phyloP scores from a whole-genome alignment of 257 asterid species.

The Nicotiana undulata region DNA sequence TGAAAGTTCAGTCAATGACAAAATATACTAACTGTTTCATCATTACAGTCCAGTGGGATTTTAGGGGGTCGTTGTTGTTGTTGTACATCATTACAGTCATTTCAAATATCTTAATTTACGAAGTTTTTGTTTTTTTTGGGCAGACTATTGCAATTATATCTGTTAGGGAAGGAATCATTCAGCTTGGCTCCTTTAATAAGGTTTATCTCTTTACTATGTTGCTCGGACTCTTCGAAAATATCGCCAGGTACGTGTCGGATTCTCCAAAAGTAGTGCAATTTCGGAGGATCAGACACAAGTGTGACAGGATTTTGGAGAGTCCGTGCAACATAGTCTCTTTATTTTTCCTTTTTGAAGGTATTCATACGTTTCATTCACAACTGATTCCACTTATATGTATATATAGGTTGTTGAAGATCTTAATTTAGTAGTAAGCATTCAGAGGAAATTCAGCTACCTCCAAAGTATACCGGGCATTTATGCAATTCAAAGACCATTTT shows the following conservation, averaged over 20 bases:
- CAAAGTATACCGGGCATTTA: slow-evolving; percentile 63
- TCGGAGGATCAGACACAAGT: too few relatives aligned
- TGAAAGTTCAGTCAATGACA: background rate
- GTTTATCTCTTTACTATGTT: slow-evolving; percentile 12
- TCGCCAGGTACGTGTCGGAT: too few relatives aligned
- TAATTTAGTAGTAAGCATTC: slow-evolving; percentile 52
- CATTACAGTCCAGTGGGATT: background rate
- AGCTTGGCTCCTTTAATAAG: slow-evolving; percentile 76
- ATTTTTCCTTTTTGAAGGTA: background rate
- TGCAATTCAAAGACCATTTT: slow-evolving; percentile 48
- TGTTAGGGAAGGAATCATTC: slow-evolving; percentile 72
- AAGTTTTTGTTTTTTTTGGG: slow-evolving; percentile 9
- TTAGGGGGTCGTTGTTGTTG: too few relatives aligned
- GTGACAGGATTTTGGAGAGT: too few relatives aligned
- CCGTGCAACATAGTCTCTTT: too few relatives aligned
- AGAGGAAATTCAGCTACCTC: slow-evolving; percentile 63
- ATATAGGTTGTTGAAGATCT: slow-evolving; percentile 59
- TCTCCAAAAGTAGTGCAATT: too few relatives aligned
- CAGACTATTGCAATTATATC: slow-evolving; percentile 76
- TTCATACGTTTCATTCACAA: background rate
- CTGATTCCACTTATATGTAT: background rate
- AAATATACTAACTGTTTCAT: background rate
- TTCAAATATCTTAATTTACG: background rate
- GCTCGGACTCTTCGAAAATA: too few relatives aligned
- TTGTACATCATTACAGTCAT: background rate